phyloP scores from a whole-genome alignment of 129 eudicot genomes.

The Gnaphalium uliginosum region DNA sequence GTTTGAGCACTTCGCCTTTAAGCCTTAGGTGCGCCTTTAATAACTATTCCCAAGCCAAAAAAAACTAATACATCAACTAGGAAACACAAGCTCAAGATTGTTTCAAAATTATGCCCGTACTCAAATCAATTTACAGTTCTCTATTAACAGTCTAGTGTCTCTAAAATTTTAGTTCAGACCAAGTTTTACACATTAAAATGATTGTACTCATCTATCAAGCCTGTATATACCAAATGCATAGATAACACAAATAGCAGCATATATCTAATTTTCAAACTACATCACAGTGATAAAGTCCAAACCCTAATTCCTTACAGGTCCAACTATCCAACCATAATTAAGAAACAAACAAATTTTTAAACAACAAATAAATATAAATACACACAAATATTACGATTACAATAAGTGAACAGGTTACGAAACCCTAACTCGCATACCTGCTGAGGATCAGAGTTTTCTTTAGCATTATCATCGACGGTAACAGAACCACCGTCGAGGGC shows the following conservation, averaged over 20 bases:
- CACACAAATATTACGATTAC: background rate
- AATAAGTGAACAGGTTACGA: background rate
- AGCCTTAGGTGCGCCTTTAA: too few relatives aligned
- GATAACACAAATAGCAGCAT: too few relatives aligned
- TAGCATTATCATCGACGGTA: constrained; percentile 42
- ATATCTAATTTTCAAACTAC: too few relatives aligned
- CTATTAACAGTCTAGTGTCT: too few relatives aligned
- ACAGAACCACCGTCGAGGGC: constrained; percentile 34
- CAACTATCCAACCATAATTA: background rate
- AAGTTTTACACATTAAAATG: background rate
- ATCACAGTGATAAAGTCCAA: background rate
- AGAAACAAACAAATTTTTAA: too few relatives aligned
- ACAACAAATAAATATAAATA: background rate
- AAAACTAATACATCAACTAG: too few relatives aligned
- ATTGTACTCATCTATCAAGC: background rate
- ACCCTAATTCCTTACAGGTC: background rate
- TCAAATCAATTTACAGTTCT: background rate
- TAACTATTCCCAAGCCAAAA: too few relatives aligned
- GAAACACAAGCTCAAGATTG: too few relatives aligned
- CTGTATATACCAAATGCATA: too few relatives aligned
- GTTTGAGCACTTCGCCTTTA: too few relatives aligned
- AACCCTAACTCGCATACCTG: constrained; percentile 1
- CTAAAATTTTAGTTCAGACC: background rate
- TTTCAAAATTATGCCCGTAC: background rate
- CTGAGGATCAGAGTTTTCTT: constrained; percentile 63